A percentile compares a stretch with the other conserved stretches of the same genome.
Evolutionary conservation across 176 grass and related monocot genomes (phyloP).

Genomic region (Leersia perrieri): DNA sequence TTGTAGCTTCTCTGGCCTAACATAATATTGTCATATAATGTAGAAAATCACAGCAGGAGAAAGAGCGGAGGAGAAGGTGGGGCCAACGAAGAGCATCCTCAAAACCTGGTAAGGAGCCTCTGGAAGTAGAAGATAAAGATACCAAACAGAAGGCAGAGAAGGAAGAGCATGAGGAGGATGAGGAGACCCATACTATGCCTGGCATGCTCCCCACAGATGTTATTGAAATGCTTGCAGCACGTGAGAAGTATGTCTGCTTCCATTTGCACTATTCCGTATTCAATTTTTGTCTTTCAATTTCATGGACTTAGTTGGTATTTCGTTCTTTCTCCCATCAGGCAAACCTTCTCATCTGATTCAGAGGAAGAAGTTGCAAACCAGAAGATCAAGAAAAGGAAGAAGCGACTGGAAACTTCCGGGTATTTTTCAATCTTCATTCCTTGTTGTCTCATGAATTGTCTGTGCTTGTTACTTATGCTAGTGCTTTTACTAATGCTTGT

Average conservation of each 20-base stretch:
- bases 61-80: slow-evolving; percentile 49
- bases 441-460: not conserved
- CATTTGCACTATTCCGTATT: slow-evolving; percentile 2
- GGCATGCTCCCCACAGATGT: slow-evolving; percentile 82
- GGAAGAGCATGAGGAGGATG: slow-evolving; percentile 6
- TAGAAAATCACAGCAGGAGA: slow-evolving; percentile 34
- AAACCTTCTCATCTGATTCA: slow-evolving; percentile 81
- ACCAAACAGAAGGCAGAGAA: slow-evolving; percentile 14
- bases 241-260: slow-evolving; percentile 77
- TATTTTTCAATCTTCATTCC: slow-evolving; percentile 43
- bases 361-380: slow-evolving; percentile 72
- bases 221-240: slow-evolving; percentile 79
- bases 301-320: not conserved
- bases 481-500: slow-evolving; percentile 24
- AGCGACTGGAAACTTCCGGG: slow-evolving; percentile 47
- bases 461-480: slow-evolving; percentile 16
- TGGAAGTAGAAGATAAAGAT: slow-evolving; percentile 32
- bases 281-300: not conserved
- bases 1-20: not conserved
- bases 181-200: slow-evolving; percentile 35
- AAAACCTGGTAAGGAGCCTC: slow-evolving; percentile 18
- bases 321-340: slow-evolving; percentile 41
- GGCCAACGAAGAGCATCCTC: slow-evolving; percentile 42
- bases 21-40: slow-evolving; percentile 14
- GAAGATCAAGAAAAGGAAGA: slow-evolving; percentile 59